These are phyloP conservation scores for Leccinum colubrinum DNA, from an alignment of 1,284 basidiomycete species.

Conservation along the genomic window DNA sequence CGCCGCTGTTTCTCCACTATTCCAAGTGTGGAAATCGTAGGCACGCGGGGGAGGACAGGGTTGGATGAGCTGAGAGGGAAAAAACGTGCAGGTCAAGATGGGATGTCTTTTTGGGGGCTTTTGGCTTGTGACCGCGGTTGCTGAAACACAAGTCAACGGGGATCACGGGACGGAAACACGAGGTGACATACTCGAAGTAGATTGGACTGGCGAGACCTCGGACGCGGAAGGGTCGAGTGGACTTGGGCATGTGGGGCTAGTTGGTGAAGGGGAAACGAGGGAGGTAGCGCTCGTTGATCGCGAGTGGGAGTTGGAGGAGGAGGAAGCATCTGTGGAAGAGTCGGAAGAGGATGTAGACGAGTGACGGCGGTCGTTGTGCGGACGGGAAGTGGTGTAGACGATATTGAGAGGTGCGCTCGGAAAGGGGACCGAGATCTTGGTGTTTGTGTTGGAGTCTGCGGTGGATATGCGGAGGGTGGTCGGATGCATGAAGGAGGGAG, in stretches of 20 bases:
- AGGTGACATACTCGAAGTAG: slow-evolving; percentile 7
- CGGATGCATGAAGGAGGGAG: slow-evolving; percentile 51
- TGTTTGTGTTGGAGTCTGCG: slow-evolving; percentile 17
- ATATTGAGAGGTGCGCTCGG: slow-evolving; percentile 20
- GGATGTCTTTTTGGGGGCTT: too few relatives aligned
- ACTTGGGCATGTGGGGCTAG: slow-evolving; percentile 11
- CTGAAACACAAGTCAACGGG: slow-evolving; percentile 13
- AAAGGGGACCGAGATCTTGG: slow-evolving; percentile 16
- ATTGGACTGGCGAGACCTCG: slow-evolving; percentile 6
- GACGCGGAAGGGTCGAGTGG: slow-evolving; percentile 2
- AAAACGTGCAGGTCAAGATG: slow-evolving; percentile 52
- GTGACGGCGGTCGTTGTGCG: slow-evolving; percentile 18
- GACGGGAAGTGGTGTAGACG: slow-evolving; percentile 5
- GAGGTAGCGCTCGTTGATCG: slow-evolving; percentile 32
- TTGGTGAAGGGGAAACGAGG: slow-evolving; percentile 21
- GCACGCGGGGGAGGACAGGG: too few relatives aligned
- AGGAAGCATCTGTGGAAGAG: slow-evolving; percentile 24
- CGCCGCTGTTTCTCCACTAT: too few relatives aligned
- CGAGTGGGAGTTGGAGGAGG: too few relatives aligned
- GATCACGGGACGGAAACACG: background rate
- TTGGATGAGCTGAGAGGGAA: slow-evolving; percentile 43
- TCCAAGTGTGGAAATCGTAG: too few relatives aligned
- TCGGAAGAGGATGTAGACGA: slow-evolving; percentile 20
- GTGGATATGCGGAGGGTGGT: slow-evolving; percentile 41
- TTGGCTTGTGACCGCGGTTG: slow-evolving; percentile 5